Evolutionary conservation across 192 early-diverging fungal species (phyloP), one percentile per base, ranked within the genome.

Genomic region (Kickxella alabastrina): DNA sequence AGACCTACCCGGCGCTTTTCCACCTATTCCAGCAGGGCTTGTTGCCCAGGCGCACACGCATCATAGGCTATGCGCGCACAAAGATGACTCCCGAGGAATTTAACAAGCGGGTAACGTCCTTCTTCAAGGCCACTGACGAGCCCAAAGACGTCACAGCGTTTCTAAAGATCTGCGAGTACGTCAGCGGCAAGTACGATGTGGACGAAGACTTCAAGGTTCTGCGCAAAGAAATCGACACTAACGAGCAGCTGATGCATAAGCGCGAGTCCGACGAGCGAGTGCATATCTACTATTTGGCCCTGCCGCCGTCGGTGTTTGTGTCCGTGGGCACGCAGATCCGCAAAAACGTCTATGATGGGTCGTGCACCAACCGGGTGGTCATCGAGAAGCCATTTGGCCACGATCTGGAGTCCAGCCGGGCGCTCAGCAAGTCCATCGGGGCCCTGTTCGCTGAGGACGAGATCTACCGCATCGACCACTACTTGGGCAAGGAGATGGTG

Each of bases 401-500:
- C 68, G 95, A 98, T 61, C 77, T 86, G 22, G 91, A 87, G 1
- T 90, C 87, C 39, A 88, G 85, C 40, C 80, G 86, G 46, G 75
- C 83, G 58, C 80, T 98, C 9, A 83, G 75, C 34, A 52, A 50
- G n/a, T 81, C 85, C 3, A 75, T 98, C 25, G 84, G 85, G 21
- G 73, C 79, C 9, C 68, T 90, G 46, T 98, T 90, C 80, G 68
- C 69, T 13, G 95, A 98, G 56, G 81, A 93, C 21, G 93, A 96
- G 87, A 91, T 95, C 44, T 97, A 92, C 81, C 88, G 95, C 47
- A 98, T 98, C 57, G 95, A 98, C 67, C 95, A 98, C 69, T 98
- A 98, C 57, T 84, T 98, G 27, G 95, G 95, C 53, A 98, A 98
- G 70, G 95, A 98, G 63, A 98, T 98, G 95, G 93, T 98, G 57